A percentile compares a stretch with the other conserved stretches of the same genome.
phyloP scores from a whole-genome alignment of 805 yeast species.

The Geotrichum ghanense region DNA sequence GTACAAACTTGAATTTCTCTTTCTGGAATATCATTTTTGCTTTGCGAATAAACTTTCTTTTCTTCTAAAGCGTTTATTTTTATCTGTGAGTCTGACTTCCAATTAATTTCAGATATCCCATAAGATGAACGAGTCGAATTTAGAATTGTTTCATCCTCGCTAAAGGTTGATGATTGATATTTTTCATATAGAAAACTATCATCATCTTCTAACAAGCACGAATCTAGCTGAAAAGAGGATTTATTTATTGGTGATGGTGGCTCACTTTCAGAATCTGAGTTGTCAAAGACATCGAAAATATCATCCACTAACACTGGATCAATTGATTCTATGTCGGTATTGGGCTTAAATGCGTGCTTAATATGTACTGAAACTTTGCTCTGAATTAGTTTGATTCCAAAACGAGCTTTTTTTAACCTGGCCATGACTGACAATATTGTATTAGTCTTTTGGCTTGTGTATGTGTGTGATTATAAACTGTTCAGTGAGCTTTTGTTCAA shows the following conservation, averaged over 20 bases:
- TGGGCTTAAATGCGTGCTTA: not conserved
- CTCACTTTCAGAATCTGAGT: not conserved
- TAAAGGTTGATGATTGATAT: not conserved
- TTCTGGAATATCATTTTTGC: not conserved
- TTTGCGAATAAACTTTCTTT: not conserved
- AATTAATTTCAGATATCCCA: not conserved
- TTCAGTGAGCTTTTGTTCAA: no score
- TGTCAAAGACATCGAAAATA: not conserved
- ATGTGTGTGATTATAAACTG: no score
- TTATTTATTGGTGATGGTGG: no score
- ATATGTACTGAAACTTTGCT: not conserved
- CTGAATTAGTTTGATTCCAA: not conserved
- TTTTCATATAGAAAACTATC: not conserved
- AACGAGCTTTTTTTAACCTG: not conserved
- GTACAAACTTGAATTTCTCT: not conserved
- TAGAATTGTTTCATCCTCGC: not conserved
- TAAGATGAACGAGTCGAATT: not conserved
- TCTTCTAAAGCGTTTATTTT: not conserved
- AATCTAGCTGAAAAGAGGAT: no score
- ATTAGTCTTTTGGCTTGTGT: no score
- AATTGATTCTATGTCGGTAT: not conserved
- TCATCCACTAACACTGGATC: not conserved
- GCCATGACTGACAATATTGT: not conserved
- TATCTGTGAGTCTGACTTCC: not conserved
- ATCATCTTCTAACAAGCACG: not conserved